Evolutionary conservation across 2,329 filamentous ascomycete species (phyloP).

Genomic region (Fusarium sp.): DNA sequence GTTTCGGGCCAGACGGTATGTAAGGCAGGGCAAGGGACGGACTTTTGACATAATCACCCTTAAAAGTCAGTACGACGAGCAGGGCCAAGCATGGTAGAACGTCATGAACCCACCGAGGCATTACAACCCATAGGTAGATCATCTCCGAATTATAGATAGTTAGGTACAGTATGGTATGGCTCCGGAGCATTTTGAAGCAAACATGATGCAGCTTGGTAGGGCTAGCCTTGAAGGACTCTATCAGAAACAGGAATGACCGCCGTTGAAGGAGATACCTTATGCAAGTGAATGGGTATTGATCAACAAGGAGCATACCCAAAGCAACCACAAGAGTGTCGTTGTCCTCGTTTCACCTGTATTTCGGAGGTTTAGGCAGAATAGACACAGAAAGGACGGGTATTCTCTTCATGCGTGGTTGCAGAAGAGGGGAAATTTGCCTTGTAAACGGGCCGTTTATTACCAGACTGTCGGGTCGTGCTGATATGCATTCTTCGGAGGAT

Average conservation of each 20-base stretch:
- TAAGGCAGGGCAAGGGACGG: constrained; percentile 5
- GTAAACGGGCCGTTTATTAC: constrained; percentile 27
- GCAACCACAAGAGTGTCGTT: constrained; percentile 4
- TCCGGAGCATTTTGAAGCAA: background rate
- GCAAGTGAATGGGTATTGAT: constrained; percentile 14
- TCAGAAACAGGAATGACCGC: constrained; percentile 7
- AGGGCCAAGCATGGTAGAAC: background rate
- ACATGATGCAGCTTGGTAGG: constrained; percentile 11
- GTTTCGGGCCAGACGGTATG: constrained; percentile 8
- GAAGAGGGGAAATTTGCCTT: background rate
- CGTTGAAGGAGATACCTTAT: background rate
- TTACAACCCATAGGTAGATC: background rate
- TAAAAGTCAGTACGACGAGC: background rate
- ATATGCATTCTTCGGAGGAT: constrained; percentile 1
- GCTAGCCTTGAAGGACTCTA: constrained; percentile 19
- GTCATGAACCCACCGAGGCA: constrained; percentile 11
- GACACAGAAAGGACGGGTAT: constrained; percentile 2
- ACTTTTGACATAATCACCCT: background rate
- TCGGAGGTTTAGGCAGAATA: constrained; percentile 27
- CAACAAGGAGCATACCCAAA: background rate
- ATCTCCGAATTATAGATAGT: background rate
- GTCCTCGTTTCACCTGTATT: constrained; percentile 13
- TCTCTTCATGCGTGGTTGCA: background rate
- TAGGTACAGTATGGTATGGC: background rate
- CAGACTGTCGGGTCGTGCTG: constrained; percentile 27